These are phyloP conservation scores for Penicillium sp. DNA, from an alignment of 2,329 filamentous ascomycete genomes.

Conservation along the genomic window DNA sequence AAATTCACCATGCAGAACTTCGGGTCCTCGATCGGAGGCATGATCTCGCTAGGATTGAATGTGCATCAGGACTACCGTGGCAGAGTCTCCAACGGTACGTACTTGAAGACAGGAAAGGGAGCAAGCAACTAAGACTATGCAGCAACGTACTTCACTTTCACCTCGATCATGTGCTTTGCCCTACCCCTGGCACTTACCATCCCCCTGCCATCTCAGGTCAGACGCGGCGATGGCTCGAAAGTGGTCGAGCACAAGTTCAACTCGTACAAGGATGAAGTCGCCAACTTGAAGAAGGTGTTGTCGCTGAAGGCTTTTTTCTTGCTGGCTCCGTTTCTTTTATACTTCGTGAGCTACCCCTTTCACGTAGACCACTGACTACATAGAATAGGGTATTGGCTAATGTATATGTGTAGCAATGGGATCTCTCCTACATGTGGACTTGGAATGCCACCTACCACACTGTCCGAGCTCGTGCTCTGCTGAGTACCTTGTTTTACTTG, in stretches of 20 bases:
- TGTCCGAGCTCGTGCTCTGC: slow-evolving; percentile 2
- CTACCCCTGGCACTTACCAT: background rate
- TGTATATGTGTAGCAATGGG: slow-evolving; percentile 3
- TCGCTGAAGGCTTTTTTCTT: background rate
- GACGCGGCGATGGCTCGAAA: background rate
- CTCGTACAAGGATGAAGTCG: background rate
- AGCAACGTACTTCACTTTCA: slow-evolving; percentile 3
- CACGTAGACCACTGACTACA: background rate
- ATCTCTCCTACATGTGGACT: slow-evolving; percentile 3
- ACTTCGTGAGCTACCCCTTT: background rate
- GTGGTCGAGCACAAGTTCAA: background rate
- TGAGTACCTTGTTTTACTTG: slow-evolving; percentile 1
- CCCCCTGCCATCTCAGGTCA: background rate
- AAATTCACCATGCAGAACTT: slow-evolving; percentile 1
- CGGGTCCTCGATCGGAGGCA: background rate
- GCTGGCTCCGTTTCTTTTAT: background rate
- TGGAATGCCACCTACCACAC: slow-evolving; percentile 4
- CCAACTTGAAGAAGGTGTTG: background rate
- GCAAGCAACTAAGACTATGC: background rate
- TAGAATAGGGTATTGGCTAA: background rate
- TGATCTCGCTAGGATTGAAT: slow-evolving; percentile 3
- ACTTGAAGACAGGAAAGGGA: background rate
- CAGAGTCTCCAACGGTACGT: background rate
- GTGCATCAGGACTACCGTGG: background rate
- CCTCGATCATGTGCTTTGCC: slow-evolving; percentile 1